A percentile compares a stretch with the other conserved stretches of the same genome.
Evolutionary conservation across 2,329 filamentous ascomycete species (phyloP).

Genomic region (Colletotrichum musae): DNA sequence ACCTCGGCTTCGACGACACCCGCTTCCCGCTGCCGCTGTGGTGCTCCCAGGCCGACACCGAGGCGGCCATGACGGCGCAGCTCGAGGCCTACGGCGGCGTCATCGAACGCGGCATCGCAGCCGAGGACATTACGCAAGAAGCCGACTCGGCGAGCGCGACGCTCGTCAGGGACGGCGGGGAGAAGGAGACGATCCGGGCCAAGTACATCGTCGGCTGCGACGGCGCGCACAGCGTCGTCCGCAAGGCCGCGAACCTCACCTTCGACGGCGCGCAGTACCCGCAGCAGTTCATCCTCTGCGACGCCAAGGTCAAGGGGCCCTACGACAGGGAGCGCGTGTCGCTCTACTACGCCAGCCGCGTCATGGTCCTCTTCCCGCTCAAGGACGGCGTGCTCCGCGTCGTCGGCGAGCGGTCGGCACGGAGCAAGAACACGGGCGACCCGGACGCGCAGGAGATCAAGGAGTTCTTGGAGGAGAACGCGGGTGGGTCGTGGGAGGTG

Average conservation of each 20-base stretch:
- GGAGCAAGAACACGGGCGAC: constrained; percentile 24
- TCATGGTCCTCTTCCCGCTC: constrained; percentile 55
- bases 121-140: constrained; percentile 49
- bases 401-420: constrained; percentile 41
- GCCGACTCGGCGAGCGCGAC: constrained; percentile 47
- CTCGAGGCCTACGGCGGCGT: constrained; percentile 45
- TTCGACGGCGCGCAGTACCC: constrained; percentile 60
- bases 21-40: constrained; percentile 49
- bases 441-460: constrained; percentile 40
- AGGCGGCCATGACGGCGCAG: constrained; percentile 50
- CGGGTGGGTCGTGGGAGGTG: constrained; percentile 47
- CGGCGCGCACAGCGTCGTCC: constrained; percentile 60
- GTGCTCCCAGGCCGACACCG: constrained; percentile 53
- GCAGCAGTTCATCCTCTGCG: constrained; percentile 61
- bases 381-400: constrained; percentile 47
- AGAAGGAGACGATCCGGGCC: constrained; percentile 48
- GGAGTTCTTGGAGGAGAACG: constrained; percentile 46
- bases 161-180: constrained; percentile 41
- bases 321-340: constrained; percentile 38
- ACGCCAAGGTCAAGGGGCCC: constrained; percentile 49
- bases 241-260: constrained; percentile 53
- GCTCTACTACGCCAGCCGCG: constrained; percentile 50
- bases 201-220: constrained; percentile 64
- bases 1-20: constrained; percentile 50
- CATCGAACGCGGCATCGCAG: constrained; percentile 49